These are phyloP conservation scores for Trichoderma oligosporum DNA, from an alignment of 2,329 filamentous ascomycete genomes.

Conservation along the genomic window DNA sequence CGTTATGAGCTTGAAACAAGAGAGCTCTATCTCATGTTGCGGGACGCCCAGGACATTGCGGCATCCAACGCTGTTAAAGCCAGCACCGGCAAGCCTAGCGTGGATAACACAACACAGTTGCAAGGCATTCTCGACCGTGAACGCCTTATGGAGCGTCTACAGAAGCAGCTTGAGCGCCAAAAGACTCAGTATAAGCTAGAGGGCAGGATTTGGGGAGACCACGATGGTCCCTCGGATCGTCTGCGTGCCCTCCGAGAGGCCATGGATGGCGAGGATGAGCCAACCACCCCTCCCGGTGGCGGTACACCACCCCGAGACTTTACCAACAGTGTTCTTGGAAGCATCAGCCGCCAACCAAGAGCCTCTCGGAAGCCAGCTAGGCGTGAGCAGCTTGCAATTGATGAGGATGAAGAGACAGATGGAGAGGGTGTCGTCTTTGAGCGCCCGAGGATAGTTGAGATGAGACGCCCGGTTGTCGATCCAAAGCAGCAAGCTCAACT, in stretches of 20 bases:
- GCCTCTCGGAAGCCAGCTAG: constrained; percentile 52
- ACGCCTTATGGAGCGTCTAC: constrained; percentile 84
- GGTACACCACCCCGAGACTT: constrained; percentile 59
- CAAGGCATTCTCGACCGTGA: constrained; percentile 92
- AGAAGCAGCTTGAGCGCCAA: constrained; percentile 91
- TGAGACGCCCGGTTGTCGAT: constrained; percentile 65
- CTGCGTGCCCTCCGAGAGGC: constrained; percentile 87
- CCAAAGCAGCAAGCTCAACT: constrained; percentile 64
- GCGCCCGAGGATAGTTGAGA: constrained; percentile 74
- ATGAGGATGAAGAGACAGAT: constrained; percentile 48
- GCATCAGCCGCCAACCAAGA: constrained; percentile 59
- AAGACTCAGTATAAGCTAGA: constrained; percentile 98
- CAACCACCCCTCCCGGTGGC: constrained; percentile 45
- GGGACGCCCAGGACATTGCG: constrained; percentile 93
- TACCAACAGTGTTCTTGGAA: constrained; percentile 69
- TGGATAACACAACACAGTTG: constrained; percentile 71
- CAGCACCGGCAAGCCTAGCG: constrained; percentile 48
- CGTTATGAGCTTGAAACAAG: constrained; percentile 93
- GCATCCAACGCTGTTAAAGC: constrained; percentile 71
- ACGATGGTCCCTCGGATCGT: constrained; percentile 81
- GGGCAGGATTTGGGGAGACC: constrained; percentile 82
- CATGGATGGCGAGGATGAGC: constrained; percentile 66
- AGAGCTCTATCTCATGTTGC: constrained; percentile 96
- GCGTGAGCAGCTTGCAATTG: constrained; percentile 43
- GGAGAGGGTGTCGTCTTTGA: constrained; percentile 65